Evolutionary conservation across 148 eudicot genomes (phyloP).

Genomic region (Amaranthus palmeri): DNA sequence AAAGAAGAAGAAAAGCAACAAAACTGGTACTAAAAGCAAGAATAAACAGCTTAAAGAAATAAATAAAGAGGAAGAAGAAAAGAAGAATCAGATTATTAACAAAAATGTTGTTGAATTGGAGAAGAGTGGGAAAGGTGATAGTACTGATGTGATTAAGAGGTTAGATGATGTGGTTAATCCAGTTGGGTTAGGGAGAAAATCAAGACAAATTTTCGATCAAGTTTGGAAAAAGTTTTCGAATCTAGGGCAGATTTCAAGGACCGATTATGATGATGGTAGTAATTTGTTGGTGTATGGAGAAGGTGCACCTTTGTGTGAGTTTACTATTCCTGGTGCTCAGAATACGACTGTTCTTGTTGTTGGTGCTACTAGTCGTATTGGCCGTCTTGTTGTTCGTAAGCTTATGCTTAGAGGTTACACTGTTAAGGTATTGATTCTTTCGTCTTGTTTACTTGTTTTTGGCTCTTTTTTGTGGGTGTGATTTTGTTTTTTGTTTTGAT

Average conservation of each 20-base stretch:
- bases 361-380: conserved; percentile 95
- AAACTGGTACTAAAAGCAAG: conserved; percentile 13
- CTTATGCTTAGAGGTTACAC: conserved; percentile 96
- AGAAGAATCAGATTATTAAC: conserved; percentile 19
- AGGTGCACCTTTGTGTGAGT: conserved; percentile 84
- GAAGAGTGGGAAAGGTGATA: conserved; percentile 19
- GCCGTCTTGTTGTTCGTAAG: conserved; percentile 85
- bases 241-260: conserved; percentile 89
- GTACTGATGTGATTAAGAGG: conserved; percentile 41
- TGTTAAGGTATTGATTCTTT: conserved; percentile 54
- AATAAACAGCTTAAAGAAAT: conserved; percentile 6
- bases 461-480: not conserved
- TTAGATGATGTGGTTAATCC: conserved; percentile 90
- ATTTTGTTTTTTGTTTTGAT: not conserved
- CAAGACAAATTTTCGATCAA: conserved; percentile 83
- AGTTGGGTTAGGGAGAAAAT: conserved; percentile 82
- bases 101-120: conserved; percentile 22
- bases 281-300: conserved; percentile 42
- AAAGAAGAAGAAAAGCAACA: conserved; percentile 14
- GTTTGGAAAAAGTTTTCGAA: conserved; percentile 89
- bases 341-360: conserved; percentile 90
- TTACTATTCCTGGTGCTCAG: conserved; percentile 90
- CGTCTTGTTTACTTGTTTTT: not conserved
- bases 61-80: conserved; percentile 21
- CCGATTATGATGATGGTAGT: conserved; percentile 45